Evolutionary conservation across 2,329 filamentous ascomycete species (phyloP).

Genomic region (Aspergillus piperis): DNA sequence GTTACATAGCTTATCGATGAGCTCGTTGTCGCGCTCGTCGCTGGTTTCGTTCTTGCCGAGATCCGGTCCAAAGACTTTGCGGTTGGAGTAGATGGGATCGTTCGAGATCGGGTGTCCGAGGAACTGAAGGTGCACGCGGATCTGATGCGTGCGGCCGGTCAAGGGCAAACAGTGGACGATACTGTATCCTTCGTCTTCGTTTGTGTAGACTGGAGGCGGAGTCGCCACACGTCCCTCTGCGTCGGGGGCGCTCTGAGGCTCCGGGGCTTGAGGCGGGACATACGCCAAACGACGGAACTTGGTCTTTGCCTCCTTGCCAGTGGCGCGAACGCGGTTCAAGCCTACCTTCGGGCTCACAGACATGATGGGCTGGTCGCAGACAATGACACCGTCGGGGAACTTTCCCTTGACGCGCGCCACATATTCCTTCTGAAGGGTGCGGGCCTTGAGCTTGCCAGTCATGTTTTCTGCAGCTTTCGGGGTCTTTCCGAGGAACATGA

Average conservation of each 20-base stretch:
- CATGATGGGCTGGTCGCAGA: constrained; percentile 92
- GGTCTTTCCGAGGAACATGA: constrained; percentile 97
- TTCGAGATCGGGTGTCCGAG: constrained; percentile 94
- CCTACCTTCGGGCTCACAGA: constrained; percentile 94
- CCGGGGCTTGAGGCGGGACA: constrained; percentile 61
- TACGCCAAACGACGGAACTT: constrained; percentile 93
- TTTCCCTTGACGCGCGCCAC: constrained; percentile 85
- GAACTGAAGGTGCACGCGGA: constrained; percentile 92
- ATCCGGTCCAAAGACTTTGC: constrained; percentile 81
- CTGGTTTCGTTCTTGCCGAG: constrained; percentile 70
- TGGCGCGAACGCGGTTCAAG: constrained; percentile 89
- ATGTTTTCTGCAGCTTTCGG: constrained; percentile 76
- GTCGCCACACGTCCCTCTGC: constrained; percentile 32
- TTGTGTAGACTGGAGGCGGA: constrained; percentile 37
- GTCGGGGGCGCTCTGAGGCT: constrained; percentile 23
- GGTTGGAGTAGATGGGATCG: constrained; percentile 96
- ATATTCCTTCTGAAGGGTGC: constrained; percentile 93
- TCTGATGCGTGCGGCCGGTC: constrained; percentile 91
- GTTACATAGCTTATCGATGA: constrained; percentile 77
- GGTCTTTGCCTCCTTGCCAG: constrained; percentile 84
- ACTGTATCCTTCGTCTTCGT: constrained; percentile 73
- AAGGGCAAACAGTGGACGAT: constrained; percentile 92
- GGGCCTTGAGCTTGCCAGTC: constrained; percentile 71
- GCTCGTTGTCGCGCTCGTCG: constrained; percentile 79
- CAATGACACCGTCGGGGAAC: constrained; percentile 86